These are phyloP conservation scores for Amanita muscaria DNA, from an alignment of 768 basidiomycete species.

Conservation along the genomic window DNA sequence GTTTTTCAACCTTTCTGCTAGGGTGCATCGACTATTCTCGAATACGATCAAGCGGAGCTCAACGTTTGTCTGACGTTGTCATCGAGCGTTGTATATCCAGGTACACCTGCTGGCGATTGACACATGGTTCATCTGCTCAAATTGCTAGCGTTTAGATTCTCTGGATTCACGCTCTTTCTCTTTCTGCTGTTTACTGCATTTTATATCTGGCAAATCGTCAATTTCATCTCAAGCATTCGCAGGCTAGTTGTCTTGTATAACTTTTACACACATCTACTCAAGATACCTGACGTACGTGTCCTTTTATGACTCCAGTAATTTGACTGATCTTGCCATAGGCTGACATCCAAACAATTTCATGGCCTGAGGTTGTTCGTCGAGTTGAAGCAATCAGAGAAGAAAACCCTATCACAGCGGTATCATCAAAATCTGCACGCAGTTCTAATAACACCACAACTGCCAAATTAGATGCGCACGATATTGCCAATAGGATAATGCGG, in stretches of 20 bases:
- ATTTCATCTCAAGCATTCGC: slow-evolving; percentile 65
- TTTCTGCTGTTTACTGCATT: slow-evolving; percentile 80
- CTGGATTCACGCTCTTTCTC: slow-evolving; percentile 76
- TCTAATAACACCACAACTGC: slow-evolving; percentile 63
- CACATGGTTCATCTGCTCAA: slow-evolving; percentile 2
- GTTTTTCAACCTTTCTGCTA: slow-evolving; percentile 93
- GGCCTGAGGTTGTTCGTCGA: slow-evolving; percentile 89
- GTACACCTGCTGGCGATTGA: slow-evolving; percentile 33
- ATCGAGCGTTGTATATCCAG: slow-evolving; percentile 77
- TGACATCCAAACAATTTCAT: slow-evolving; percentile 96
- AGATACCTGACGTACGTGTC: slow-evolving; percentile 78
- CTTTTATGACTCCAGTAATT: slow-evolving; percentile 1
- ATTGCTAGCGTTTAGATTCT: slow-evolving; percentile 44
- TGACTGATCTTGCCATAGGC: slow-evolving; percentile 40
- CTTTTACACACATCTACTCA: slow-evolving; percentile 91
- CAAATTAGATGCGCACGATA: slow-evolving; percentile 94
- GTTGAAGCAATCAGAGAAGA: slow-evolving; percentile 86
- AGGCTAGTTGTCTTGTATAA: slow-evolving; percentile 90
- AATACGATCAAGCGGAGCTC: slow-evolving; percentile 58
- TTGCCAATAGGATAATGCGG: slow-evolving; percentile 95
- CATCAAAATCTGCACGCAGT: slow-evolving; percentile 43
- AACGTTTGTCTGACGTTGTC: slow-evolving; percentile 70
- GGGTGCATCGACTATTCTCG: slow-evolving; percentile 91
- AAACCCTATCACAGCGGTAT: slow-evolving; percentile 86
- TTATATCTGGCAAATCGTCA: slow-evolving; percentile 81